Base-by-base conservation (phyloP, 2,329 filamentous ascomycete genomes). In the Aspergillus sergii region DNA sequence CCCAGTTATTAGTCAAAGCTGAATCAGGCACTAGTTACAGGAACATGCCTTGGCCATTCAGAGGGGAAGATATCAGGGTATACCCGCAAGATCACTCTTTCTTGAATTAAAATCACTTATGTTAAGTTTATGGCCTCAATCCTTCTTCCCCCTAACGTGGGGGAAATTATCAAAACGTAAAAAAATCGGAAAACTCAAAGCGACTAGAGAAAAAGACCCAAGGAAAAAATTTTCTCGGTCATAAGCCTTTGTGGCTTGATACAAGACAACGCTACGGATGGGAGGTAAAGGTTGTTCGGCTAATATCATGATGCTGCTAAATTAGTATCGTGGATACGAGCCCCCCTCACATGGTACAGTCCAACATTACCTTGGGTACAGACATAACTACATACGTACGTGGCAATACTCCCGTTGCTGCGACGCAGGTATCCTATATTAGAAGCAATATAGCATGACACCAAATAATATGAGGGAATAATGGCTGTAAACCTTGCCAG, bases 201-300 rank as follows among this genome's bases (percentile, higher is more conserved):
- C 14, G 34, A 36, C 6, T 36, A 16, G 14, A 11, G 32, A 9
- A 23, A 16, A n/a, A 5, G 19, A 16, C n/a, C 30, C 9, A 41
- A 39, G 26, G 16, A 39, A 55, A 23, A 39, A 36, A 21, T 39
- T 55, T 55, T 55, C 11, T 28, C 26, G 9, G 10, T 23, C 30
- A 55, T 55, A 55, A 55, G 51, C 51, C 32, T 39, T 54, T 55
- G 51, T 55, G 51, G 51, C 51, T 55, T 39, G 21, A 55, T 55
- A 39, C 51, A 55, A 55, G 51, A 55, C 51, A 28, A 16, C 11
- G 26, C 32, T 21, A 36, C 34, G 30, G 51, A 11, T 34, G 7
- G 28, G n/a, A 39, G 32, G 12, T 7, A 32, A 26, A 55, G 6
- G 21, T 55, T 21, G 12, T 55, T 55, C 51, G 51, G 51, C 26